Base-by-base conservation (phyloP, 2,329 filamentous ascomycete species). In the Tympanopsis confertula region DNA sequence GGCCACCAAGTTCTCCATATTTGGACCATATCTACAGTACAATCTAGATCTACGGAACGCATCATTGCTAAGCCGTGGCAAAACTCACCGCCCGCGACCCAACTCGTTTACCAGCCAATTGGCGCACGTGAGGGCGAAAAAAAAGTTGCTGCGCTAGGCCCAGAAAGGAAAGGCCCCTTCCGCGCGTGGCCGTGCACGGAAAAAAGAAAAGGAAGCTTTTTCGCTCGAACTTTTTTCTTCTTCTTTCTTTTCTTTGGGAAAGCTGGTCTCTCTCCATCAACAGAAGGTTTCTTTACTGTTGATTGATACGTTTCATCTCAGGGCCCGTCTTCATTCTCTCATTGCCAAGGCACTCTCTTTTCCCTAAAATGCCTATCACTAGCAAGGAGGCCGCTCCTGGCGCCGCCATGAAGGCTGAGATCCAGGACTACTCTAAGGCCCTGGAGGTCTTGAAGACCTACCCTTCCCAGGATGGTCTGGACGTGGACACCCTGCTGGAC, bases 401-500 rank as follows among this genome's bases (percentile, higher is more conserved):
- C 15, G 10, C 7, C 30, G 15, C 30, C 30, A 33, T 33, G 30
- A 33, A 33, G 30, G 30, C 30, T 7, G 30, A 33, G 30, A 33
- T 33, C 15, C 30, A 33, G 30, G 30, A 33, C 15, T 33, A 93
- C 69, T 71, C 71, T 68, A 67, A 70, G 56, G 81, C 70, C 55
- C 91, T 89, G 46, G 65, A 88, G 45, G 81, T 93, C 55, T 65
- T 88, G 48, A 74, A 83, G 59, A 77, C 89, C 55, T 95, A 94
- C 62, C 58, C 79, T 47, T 71, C 72, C 58, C 71, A 68, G 50
- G 91, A 98, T 76, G 91, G 91, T 42, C 81, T 98, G 51, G 78
- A 86, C 57, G 77, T 93, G 53, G 70, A 86, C 55, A 80, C 86
- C 46, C 73, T 98, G 51, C 78, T 96, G 59, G 84, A 98, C 68